phyloP scores from a whole-genome alignment of 768 basidiomycete species.

The Calocybe gangraenosa region DNA sequence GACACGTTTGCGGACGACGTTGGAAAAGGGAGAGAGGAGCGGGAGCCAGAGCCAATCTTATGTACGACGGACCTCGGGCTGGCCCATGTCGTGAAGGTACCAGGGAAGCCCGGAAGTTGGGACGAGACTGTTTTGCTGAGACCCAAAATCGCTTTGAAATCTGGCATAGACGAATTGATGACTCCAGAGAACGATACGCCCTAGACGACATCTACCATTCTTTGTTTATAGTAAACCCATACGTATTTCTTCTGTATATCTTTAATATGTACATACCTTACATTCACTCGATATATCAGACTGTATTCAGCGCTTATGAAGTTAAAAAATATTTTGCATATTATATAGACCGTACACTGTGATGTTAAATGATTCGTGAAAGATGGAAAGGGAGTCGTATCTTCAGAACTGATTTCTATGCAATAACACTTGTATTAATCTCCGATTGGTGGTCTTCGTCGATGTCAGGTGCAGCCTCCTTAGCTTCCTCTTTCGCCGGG shows the following conservation, averaged over 20 bases:
- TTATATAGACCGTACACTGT: too few relatives aligned
- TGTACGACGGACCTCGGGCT: constrained; percentile 60
- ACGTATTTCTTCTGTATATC: constrained; percentile 1
- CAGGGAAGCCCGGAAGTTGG: constrained; percentile 43
- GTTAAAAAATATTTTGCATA: background rate
- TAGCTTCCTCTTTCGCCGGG: too few relatives aligned
- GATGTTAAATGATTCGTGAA: background rate
- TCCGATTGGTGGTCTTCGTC: background rate
- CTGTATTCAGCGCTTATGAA: background rate
- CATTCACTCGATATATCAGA: background rate
- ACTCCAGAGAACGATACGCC: constrained; percentile 15
- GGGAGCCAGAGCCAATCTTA: constrained; percentile 35
- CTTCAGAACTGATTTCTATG: constrained; percentile 5
- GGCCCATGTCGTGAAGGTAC: constrained; percentile 31
- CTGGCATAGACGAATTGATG: constrained; percentile 31
- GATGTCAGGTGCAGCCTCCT: too few relatives aligned
- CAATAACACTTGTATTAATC: background rate
- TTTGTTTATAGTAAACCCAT: constrained; percentile 1
- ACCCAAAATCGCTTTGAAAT: constrained; percentile 51
- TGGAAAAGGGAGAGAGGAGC: constrained; percentile 14
- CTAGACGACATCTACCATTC: constrained; percentile 6
- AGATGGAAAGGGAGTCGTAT: background rate
- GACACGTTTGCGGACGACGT: constrained; percentile 30
- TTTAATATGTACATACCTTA: constrained; percentile 12
- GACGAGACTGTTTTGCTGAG: constrained; percentile 44